Evolutionary conservation across 2,329 filamentous ascomycete genomes (phyloP), one percentile per base, ranked within the genome.

Genomic region (Pyrenochaeta sp.): DNA sequence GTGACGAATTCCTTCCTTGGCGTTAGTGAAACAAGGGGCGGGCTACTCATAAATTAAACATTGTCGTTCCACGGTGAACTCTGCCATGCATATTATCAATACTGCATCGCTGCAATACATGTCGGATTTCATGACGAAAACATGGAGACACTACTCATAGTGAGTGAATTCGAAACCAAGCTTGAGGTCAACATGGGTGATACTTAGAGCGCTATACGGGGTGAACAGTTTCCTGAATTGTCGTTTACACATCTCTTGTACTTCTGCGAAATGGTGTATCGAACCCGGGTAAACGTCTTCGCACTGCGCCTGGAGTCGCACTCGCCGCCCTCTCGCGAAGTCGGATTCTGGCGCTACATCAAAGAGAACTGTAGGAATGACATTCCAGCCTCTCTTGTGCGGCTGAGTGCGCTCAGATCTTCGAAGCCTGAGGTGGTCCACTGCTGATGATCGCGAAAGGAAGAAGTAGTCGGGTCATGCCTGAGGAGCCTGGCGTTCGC

Each of bases 401-500:
- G 9, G 28, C 28, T 30, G 28, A 30, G 2, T 30, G 28, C 9
- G 28, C 28, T 5, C 5, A 9, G 5, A 30, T 30, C 5, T 5
- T 30, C 28, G 28, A 30, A 30, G 28, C 28, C 28, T 30, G 28
- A 30, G 28, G 9, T 30, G 9, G 28, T 9, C 28, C 28, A 19
- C 9, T 10, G 42, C 24, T 44, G 40, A 27, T 47, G 54, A 51
- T 5, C n/a, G 45, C 50, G 39, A 24, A 44, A 30, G 37, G 44
- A 46, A 32, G 9, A 48, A 36, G 52, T 13, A 5, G 15, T 5
- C 36, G 37, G 12, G 40, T 39, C 25, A 34, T 52, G 44, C 30
- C 44, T 24, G 39, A 56, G 50, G n/a, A 47, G 22, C 37, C n/a
- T 28, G 39, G 39, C 32, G 34, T 27, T 24, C 36, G 56, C 34